phyloP scores from a whole-genome alignment of 2,329 filamentous ascomycete genomes.

The Plectosphaerella cucumerina region DNA sequence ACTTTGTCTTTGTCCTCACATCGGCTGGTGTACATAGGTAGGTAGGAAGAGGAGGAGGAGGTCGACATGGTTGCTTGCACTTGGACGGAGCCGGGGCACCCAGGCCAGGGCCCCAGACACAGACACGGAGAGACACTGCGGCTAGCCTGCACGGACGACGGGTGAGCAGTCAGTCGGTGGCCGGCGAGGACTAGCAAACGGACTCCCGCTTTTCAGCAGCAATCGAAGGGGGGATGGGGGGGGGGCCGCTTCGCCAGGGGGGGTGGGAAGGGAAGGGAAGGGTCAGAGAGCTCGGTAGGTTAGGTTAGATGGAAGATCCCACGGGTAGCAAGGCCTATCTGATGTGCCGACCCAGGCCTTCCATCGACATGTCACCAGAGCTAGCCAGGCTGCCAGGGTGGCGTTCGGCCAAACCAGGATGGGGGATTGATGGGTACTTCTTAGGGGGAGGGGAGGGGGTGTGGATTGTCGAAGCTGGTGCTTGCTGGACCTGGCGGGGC shows the following conservation, averaged over 20 bases:
- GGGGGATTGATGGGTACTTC: too few relatives aligned
- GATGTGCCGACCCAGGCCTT: background rate
- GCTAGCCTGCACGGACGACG: background rate
- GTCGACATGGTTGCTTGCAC: background rate
- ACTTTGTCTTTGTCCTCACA: conserved; percentile 5
- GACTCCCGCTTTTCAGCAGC: background rate
- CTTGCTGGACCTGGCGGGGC: too few relatives aligned
- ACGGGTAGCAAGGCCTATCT: background rate
- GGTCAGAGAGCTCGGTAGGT: background rate
- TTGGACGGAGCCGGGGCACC: too few relatives aligned
- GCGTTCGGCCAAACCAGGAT: background rate
- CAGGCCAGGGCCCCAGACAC: too few relatives aligned
- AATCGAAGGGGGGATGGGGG: background rate
- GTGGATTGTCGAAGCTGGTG: too few relatives aligned
- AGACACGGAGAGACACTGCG: background rate
- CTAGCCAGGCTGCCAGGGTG: background rate
- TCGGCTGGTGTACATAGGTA: background rate
- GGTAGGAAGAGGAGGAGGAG: background rate
- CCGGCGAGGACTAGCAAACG: background rate
- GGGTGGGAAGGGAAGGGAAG: background rate
- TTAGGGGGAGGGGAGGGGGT: too few relatives aligned
- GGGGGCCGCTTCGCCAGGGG: background rate
- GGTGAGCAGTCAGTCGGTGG: background rate
- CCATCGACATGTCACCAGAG: background rate
- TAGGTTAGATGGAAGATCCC: background rate